phyloP scores from a whole-genome alignment of 331 rosid species.

The Malus hybrid region DNA sequence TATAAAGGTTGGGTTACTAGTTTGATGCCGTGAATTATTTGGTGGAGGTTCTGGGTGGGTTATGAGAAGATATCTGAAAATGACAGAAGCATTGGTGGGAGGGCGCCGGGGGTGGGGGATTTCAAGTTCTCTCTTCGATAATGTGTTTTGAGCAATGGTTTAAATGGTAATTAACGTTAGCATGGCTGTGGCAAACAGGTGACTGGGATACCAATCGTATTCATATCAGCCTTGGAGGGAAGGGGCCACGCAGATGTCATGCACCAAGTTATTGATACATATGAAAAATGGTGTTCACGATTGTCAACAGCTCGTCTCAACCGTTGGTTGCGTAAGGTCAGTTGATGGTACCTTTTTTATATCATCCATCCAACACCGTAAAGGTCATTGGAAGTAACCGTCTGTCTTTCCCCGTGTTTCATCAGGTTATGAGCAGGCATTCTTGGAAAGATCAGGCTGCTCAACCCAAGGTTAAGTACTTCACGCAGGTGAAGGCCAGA shows the following conservation, averaged over 20 bases:
- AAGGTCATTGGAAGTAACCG: neutral
- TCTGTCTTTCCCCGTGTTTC: neutral
- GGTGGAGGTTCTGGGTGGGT: neutral
- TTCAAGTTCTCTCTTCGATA: neutral
- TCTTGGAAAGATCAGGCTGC: constrained; percentile 97
- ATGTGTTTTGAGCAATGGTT: neutral
- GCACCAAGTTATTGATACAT: constrained; percentile 62
- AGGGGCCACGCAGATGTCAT: constrained; percentile 61
- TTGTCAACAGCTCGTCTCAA: constrained; percentile 82
- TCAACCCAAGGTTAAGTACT: constrained; percentile 81
- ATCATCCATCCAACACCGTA: neutral
- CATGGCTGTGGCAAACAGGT: constrained; percentile 41
- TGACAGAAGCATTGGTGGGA: neutral
- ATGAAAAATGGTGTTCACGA: constrained; percentile 84
- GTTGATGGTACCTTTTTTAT: neutral
- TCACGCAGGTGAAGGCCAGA: constrained; percentile 93
- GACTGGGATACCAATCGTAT: constrained; percentile 85
- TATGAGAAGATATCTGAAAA: neutral
- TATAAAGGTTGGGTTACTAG: neutral
- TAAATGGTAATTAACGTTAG: constrained; percentile 4
- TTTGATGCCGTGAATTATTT: neutral
- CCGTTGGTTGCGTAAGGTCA: constrained; percentile 91
- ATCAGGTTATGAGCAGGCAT: constrained; percentile 95
- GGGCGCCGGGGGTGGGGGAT: neutral
- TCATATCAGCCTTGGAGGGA: constrained; percentile 88